Evolutionary conservation across 169 alveolate genomes (phyloP).

Genomic region (Plasmodium inui): DNA sequence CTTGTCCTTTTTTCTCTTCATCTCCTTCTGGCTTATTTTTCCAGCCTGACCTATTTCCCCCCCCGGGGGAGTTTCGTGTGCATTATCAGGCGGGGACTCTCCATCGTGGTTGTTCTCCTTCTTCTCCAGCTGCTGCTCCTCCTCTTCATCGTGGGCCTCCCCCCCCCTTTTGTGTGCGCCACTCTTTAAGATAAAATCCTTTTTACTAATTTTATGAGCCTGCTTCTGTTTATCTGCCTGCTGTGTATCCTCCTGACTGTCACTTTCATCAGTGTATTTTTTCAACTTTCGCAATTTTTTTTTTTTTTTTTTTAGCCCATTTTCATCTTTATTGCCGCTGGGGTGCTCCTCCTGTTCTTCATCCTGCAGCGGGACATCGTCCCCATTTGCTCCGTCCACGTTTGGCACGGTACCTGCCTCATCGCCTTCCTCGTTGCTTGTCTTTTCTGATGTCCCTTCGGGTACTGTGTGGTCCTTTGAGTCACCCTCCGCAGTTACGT

Average conservation of each 20-base stretch:
- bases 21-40: not conserved
- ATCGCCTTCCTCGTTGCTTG: not conserved
- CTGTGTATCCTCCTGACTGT: not conserved
- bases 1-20: not conserved
- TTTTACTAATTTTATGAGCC: constrained; percentile 7
- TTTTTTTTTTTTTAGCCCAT: constrained; percentile 17
- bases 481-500: not conserved
- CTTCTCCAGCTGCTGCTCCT: too few species aligned
- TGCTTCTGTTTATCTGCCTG: not conserved
- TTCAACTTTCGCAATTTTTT: constrained; percentile 19
- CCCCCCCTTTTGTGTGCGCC: not conserved
- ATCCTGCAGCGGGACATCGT: not conserved
- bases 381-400: not conserved
- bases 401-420: not conserved
- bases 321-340: not conserved
- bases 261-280: not conserved
- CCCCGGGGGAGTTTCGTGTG: not conserved
- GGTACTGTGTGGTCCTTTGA: not conserved
- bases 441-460: not conserved
- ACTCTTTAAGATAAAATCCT: not conserved
- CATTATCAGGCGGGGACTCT: not conserved
- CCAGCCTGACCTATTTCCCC: not conserved
- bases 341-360: not conserved
- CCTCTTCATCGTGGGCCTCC: not conserved
- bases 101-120: too few species aligned